A percentile compares a stretch with the other conserved stretches of the same genome.
These are phyloP conservation scores for Kwoniella mangroviensis DNA, from an alignment of 768 basidiomycete genomes.

Conservation along the genomic window DNA sequence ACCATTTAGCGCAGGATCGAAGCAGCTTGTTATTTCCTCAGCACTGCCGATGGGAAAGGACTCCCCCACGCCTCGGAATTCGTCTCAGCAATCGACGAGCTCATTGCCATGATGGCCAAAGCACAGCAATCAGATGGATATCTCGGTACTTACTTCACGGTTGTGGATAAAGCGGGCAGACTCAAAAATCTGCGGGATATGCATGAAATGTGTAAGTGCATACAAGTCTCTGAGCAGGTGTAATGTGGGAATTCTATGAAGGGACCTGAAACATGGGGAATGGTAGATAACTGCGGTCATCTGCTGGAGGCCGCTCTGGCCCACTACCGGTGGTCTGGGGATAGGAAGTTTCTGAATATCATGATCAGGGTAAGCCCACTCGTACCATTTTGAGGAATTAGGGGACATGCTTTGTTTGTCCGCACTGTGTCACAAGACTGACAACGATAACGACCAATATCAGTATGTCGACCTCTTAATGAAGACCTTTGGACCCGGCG, in stretches of 20 bases:
- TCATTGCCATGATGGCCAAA: slow-evolving; percentile 37
- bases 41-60: slow-evolving; percentile 19
- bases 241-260: neutral
- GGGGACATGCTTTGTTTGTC: too few species aligned
- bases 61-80: slow-evolving; percentile 24
- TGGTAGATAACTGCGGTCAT: slow-evolving; percentile 41
- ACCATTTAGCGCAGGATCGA: slow-evolving; percentile 32
- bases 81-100: slow-evolving; percentile 27
- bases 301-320: slow-evolving; percentile 41
- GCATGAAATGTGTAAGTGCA: slow-evolving; percentile 44
- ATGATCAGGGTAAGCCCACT: slow-evolving; percentile 38
- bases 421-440: neutral
- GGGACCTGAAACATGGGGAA: neutral
- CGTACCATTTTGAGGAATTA: too few species aligned
- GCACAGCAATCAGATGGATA: slow-evolving; percentile 45
- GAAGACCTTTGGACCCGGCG: slow-evolving; percentile 29
- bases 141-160: slow-evolving; percentile 40
- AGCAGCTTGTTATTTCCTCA: slow-evolving; percentile 39
- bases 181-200: slow-evolving; percentile 43
- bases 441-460: neutral
- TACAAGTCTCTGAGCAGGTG: neutral
- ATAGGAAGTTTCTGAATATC: slow-evolving; percentile 37
- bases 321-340: slow-evolving; percentile 34
- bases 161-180: slow-evolving; percentile 34
- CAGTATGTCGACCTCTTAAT: slow-evolving; percentile 39